phyloP scores from a whole-genome alignment of 768 basidiomycete genomes.

The Boletus subparvulus region DNA sequence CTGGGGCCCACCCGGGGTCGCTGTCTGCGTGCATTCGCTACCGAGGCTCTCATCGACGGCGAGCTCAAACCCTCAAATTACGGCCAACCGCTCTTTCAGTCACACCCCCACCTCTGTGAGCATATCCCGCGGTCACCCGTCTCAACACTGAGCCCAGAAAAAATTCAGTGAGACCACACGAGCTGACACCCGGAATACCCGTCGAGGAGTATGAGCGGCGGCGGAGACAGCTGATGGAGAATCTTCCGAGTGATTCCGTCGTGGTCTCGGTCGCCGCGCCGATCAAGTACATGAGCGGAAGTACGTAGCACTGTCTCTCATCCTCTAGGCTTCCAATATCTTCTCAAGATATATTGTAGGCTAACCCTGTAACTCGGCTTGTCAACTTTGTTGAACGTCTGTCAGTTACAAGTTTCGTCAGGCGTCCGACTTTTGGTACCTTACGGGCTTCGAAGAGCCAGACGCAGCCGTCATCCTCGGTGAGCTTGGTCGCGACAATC shows the following conservation, averaged over 20 bases:
- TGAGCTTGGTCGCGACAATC: slow-evolving; percentile 30
- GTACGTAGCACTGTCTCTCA: slow-evolving; percentile 44
- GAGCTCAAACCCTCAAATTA: slow-evolving; percentile 66
- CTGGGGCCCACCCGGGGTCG: not conserved
- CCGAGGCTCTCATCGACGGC: slow-evolving; percentile 26
- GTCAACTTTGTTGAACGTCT: slow-evolving; percentile 8
- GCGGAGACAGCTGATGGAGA: slow-evolving; percentile 66
- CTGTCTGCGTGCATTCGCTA: slow-evolving; percentile 33
- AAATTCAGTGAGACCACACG: slow-evolving; percentile 51
- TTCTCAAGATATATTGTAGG: slow-evolving; percentile 73
- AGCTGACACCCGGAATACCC: slow-evolving; percentile 83
- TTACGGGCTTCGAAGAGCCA: slow-evolving; percentile 95
- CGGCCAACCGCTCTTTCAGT: slow-evolving; percentile 75
- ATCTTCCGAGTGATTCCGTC: slow-evolving; percentile 66
- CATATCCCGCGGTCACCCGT: slow-evolving; percentile 8
- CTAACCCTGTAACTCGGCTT: slow-evolving; percentile 6
- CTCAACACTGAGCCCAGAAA: slow-evolving; percentile 2
- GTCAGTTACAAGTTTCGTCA: slow-evolving; percentile 93
- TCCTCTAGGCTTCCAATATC: slow-evolving; percentile 11
- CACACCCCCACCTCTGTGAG: slow-evolving; percentile 81
- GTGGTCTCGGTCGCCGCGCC: slow-evolving; percentile 79
- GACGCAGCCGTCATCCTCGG: slow-evolving; percentile 86
- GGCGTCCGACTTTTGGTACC: slow-evolving; percentile 90
- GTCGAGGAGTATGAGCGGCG: slow-evolving; percentile 74
- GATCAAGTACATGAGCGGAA: slow-evolving; percentile 82